These are phyloP conservation scores for Stipa capillata DNA, from an alignment of 176 grass and related monocot genomes.

Conservation along the genomic window DNA sequence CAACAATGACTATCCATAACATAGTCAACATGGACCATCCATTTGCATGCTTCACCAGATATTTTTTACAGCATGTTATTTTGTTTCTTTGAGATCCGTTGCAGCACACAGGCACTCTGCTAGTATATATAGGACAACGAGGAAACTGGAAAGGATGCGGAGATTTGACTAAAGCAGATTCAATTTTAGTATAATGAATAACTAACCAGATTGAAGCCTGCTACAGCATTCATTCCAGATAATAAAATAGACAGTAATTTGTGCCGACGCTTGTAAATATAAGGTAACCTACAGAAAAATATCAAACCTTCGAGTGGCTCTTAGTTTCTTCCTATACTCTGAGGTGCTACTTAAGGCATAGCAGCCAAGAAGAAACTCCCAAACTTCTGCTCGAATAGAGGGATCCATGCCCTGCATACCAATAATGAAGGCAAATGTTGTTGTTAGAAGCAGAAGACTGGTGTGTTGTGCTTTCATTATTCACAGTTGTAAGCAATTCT, in stretches of 20 bases:
- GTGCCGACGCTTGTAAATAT: neutral
- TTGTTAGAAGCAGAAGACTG: neutral
- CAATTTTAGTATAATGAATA: neutral
- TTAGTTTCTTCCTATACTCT: conserved; percentile 62
- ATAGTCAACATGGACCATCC: too few species aligned
- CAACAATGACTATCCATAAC: too few species aligned
- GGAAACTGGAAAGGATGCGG: neutral
- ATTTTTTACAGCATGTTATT: too few species aligned
- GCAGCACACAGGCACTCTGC: too few species aligned
- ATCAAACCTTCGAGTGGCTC: conserved; percentile 76
- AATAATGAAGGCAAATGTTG: neutral
- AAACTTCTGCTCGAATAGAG: conserved; percentile 81
- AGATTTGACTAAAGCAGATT: neutral
- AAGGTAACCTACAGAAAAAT: conserved; percentile 4
- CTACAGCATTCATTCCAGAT: neutral
- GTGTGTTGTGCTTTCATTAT: neutral
- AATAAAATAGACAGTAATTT: neutral
- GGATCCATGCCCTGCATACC: conserved; percentile 81
- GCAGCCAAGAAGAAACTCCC: conserved; percentile 99
- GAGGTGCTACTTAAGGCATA: conserved; percentile 76
- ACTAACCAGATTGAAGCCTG: neutral
- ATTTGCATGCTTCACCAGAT: too few species aligned
- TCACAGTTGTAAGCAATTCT: neutral
- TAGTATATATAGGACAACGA: neutral
- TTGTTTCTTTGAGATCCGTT: too few species aligned